Percentiles rank a stretch among this genome's conserved stretches.
phyloP scores from a whole-genome alignment of 345 rosid genomes.

The Eucalyptus tenuipes region DNA sequence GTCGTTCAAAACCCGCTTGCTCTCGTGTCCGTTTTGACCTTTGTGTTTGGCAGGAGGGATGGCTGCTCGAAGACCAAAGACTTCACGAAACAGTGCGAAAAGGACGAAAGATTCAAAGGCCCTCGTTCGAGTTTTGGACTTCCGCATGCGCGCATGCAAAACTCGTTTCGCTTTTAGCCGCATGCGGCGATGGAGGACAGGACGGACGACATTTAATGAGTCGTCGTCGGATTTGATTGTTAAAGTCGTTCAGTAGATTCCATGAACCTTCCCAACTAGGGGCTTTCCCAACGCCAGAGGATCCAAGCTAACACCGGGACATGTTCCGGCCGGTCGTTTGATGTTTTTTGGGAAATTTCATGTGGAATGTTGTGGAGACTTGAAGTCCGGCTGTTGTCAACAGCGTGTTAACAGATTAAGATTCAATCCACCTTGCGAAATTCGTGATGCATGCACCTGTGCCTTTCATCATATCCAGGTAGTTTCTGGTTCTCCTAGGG shows the following conservation, averaged over 20 bases:
- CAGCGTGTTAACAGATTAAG: neutral
- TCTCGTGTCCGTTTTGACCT: neutral
- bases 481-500: neutral
- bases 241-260: neutral
- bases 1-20: neutral
- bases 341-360: neutral
- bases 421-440: neutral
- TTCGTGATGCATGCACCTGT: neutral
- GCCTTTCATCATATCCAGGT: fast-evolving
- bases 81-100: neutral
- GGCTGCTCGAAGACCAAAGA: neutral
- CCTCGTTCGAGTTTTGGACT: neutral
- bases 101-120: neutral
- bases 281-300: neutral
- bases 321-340: neutral
- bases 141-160: neutral
- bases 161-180: neutral
- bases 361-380: neutral
- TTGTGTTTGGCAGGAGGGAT: neutral
- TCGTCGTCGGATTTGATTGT: neutral
- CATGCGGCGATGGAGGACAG: neutral
- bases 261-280: neutral
- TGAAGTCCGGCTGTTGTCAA: neutral
- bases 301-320: neutral
- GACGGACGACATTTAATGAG: neutral